Evolutionary conservation across 768 basidiomycete genomes (phyloP), one percentile per base, ranked within the genome.

Genomic region (Suillus sp.): DNA sequence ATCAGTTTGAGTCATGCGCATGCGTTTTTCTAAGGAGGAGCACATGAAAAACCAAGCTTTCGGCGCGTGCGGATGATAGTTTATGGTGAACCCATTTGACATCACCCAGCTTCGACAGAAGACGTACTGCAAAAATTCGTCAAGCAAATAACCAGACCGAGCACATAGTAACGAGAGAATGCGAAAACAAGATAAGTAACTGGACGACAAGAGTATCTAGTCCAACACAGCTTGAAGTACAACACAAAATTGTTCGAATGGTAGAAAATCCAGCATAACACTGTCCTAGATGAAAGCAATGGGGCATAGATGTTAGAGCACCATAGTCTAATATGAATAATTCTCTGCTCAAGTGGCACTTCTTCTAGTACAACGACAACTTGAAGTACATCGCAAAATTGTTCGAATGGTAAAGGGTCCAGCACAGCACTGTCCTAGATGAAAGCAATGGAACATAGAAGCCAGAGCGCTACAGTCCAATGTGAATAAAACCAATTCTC

Each of bases 241-340:
- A 14, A 13, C 22, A 1, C 25, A 37, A 16, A 25, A 48, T 45
- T 45, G 14, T 48, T 25, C 45, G 2, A 47, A 47, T 48, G 25
- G 14, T 14, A 27, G 27, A 50, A 1, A n/a, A n/a, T n/a, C n/a
- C n/a, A n/a, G n/a, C 13, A 48, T 25, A 25, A 25, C 47, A 50
- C 48, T 16, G 16, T 16, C 16, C 25, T 3, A 16, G 45, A 22
- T 22, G 45, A 47, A 47, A 47, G 45, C 8, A 18, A 50, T 9
- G 5, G 6, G 22, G 2, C 27, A 9, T 4, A n/a, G 20, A n/a
- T 8, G 47, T 6, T 6, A 25, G 13, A 6, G 3, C 16, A 50
- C 47, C 53, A 25, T 25, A 59, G 64, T n/a, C 62, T 65, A 6
- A 66, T 45, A 35, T 68, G 68, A 22, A 69, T 54, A 37, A 66